Base-by-base conservation (phyloP, 345 rosid species). In the Heritiera littoralis region DNA sequence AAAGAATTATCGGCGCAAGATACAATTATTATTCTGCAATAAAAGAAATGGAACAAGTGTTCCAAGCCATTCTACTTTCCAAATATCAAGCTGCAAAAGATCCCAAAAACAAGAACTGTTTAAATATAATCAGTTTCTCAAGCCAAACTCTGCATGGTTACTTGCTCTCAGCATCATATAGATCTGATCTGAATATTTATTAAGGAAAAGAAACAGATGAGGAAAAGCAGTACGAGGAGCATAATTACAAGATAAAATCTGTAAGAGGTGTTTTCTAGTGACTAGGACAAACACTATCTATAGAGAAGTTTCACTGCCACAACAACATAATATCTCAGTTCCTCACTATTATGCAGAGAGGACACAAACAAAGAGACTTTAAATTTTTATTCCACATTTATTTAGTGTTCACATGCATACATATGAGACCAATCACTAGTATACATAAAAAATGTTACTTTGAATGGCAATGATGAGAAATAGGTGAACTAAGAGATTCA, bases 121-220 rank as follows among this genome's bases (percentile, higher is more conserved):
- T 13, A 71, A 51, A 58, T 20, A 46, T 41, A 74, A 74, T 74
- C 74, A 52, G 75, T 55, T 70, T 60, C 65, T 55, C 72, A 14
- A 20, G 64, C 74, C 74, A 17, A 18, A 38, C 32, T 48, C 45
- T 43, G 66, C 81, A 7, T 15, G 2, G 13, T 87, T 83, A 89
- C 87, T 87, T 86, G 91, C 91, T 87, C 83, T 89, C 91, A 1
- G 49, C 46, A 9, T 89, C 91, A 55, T 89, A 89, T 1, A 89
- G 30, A 72, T 89, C 88, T 4, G 91, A 28, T 30, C 91, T 89
- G 81, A 67, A 83, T 20, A 80, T 58, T 23, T 15, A 76, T 87
- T 20, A 86, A 82, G 90, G 89, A 86, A 82, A 77, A 74, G 18
- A 45, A 81, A 56, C 43, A 11, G 51, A 28, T 35, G 20, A 23